Conservation (phyloP, 2,329 filamentous ascomycete genomes). For the Thermochaetoides dissita region DNA sequence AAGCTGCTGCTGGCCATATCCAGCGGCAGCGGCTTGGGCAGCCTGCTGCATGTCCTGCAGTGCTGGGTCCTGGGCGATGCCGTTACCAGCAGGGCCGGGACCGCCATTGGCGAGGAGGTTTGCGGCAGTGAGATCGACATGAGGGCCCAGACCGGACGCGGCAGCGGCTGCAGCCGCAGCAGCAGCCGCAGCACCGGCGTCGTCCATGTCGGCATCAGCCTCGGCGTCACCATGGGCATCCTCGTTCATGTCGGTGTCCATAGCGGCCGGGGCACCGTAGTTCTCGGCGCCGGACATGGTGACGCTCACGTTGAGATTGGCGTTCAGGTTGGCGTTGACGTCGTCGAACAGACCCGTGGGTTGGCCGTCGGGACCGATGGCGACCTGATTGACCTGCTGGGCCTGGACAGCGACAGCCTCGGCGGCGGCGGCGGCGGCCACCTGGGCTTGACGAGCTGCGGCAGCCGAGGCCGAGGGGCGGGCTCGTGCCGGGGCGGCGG, state of each 20-base stretch:
- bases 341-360: constrained; percentile 8
- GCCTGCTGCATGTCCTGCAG: constrained; percentile 15
- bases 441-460: constrained; percentile 8
- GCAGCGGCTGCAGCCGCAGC: constrained; percentile 4
- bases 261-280: constrained; percentile 21
- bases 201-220: constrained; percentile 16
- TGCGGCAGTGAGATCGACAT: constrained; percentile 20
- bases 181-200: constrained; percentile 1
- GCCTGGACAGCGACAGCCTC: constrained; percentile 4
- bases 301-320: no score
- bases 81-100: constrained; percentile 8
- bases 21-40: constrained; percentile 10
- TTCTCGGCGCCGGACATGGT: constrained; percentile 14
- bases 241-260: constrained; percentile 14
- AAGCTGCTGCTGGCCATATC: no score
- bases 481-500: constrained; percentile 16
- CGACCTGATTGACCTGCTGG: constrained; percentile 16
- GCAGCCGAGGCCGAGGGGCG: constrained; percentile 16
- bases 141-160: constrained; percentile 9
- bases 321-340: neutral
- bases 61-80: constrained; percentile 12
- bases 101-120: constrained; percentile 21
- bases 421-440: constrained; percentile 5
- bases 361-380: constrained; percentile 12
- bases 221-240: constrained; percentile 15